phyloP scores from a whole-genome alignment of 495 filamentous ascomycete species.

The Podospora australis region DNA sequence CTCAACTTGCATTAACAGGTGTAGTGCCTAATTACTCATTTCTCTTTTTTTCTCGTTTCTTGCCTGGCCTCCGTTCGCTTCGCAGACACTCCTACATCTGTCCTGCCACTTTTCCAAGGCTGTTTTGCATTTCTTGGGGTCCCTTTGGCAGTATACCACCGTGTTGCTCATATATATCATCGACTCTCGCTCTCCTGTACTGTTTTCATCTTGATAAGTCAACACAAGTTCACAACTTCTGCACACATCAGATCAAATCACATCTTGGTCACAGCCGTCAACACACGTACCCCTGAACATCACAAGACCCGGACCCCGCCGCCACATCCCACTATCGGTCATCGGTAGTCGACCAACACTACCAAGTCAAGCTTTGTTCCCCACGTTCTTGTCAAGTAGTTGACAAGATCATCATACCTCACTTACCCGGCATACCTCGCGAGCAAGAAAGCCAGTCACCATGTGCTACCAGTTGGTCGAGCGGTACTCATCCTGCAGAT shows the following conservation, averaged over 20 bases:
- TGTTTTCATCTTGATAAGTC: slow-evolving; percentile 10
- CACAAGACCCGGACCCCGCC: slow-evolving; percentile 2
- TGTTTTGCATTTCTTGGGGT: background rate
- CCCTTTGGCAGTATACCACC: slow-evolving; percentile 5
- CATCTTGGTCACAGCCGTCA: no score
- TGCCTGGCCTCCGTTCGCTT: slow-evolving; percentile 18
- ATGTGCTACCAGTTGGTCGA: slow-evolving; percentile 79
- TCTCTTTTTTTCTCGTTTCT: slow-evolving; percentile 13
- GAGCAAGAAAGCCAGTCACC: slow-evolving; percentile 6
- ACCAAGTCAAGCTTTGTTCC: background rate
- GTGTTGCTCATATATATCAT: slow-evolving; percentile 20
- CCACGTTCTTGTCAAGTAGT: no score
- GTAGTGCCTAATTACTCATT: slow-evolving; percentile 31
- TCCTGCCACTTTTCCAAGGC: slow-evolving; percentile 4
- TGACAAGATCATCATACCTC: background rate
- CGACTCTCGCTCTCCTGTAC: slow-evolving; percentile 9
- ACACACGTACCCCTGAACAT: background rate
- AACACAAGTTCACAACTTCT: slow-evolving; percentile 1
- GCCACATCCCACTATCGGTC: slow-evolving; percentile 2
- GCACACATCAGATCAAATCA: slow-evolving; percentile 1
- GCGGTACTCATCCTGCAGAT: slow-evolving; percentile 76
- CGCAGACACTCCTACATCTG: slow-evolving; percentile 2
- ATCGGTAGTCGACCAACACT: slow-evolving; percentile 1
- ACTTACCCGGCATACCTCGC: background rate
- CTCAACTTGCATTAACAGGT: slow-evolving; percentile 19